Evolutionary conservation across 2,329 filamentous ascomycete genomes (phyloP).

Genomic region (Neonectria neomacrospora): DNA sequence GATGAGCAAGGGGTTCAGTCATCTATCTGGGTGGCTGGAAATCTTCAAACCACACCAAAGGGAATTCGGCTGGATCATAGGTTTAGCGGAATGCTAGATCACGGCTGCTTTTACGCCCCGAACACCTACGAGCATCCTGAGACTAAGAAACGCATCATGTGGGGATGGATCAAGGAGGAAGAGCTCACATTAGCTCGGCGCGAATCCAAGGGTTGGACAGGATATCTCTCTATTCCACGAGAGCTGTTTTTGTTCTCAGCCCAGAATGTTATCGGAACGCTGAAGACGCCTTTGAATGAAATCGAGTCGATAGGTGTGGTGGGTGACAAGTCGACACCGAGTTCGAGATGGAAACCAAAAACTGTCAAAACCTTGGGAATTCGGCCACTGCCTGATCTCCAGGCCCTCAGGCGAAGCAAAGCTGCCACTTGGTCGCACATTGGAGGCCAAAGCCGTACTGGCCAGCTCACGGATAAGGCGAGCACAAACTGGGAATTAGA

Average conservation of each 20-base stretch:
- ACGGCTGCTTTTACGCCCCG: slow-evolving; percentile 60
- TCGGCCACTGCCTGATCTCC: slow-evolving; percentile 40
- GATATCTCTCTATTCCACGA: slow-evolving; percentile 58
- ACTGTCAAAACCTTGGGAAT: slow-evolving; percentile 58
- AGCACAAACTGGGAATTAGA: slow-evolving; percentile 42
- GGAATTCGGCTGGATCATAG: slow-evolving; percentile 46
- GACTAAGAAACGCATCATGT: slow-evolving; percentile 54
- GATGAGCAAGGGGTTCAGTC: not conserved
- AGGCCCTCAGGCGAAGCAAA: slow-evolving; percentile 34
- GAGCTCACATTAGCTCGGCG: slow-evolving; percentile 56
- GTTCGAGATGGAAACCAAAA: slow-evolving; percentile 33
- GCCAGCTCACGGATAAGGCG: slow-evolving; percentile 2
- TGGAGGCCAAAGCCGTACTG: not conserved
- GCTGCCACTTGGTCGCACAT: slow-evolving; percentile 30
- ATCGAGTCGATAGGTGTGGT: slow-evolving; percentile 55
- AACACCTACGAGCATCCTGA: slow-evolving; percentile 60
- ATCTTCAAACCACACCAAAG: slow-evolving; percentile 29
- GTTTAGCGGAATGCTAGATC: slow-evolving; percentile 59
- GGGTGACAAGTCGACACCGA: not conserved
- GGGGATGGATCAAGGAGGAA: slow-evolving; percentile 64
- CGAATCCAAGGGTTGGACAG: slow-evolving; percentile 60
- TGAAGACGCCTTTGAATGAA: slow-evolving; percentile 48
- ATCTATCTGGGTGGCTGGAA: slow-evolving; percentile 56
- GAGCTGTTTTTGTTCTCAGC: slow-evolving; percentile 54
- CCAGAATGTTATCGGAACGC: slow-evolving; percentile 50